Evolutionary conservation across 2,329 filamentous ascomycete species (phyloP).

Genomic region (Colletotrichum melonis): DNA sequence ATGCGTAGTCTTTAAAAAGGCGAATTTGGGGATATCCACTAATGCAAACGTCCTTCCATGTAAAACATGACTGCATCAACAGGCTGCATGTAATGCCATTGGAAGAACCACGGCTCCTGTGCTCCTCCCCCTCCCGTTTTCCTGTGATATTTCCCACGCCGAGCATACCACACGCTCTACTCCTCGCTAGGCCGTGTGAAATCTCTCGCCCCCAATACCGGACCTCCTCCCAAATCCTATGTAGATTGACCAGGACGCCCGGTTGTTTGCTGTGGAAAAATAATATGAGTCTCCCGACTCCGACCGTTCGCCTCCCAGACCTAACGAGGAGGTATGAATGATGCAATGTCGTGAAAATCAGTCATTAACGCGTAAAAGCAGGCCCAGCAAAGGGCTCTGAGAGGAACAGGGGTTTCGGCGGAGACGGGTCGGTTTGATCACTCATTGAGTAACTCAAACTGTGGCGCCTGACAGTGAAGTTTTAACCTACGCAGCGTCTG

Average conservation of each 20-base stretch:
- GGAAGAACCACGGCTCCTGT: not conserved
- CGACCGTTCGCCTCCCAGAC: conserved; percentile 3
- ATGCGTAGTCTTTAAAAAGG: conserved; percentile 1
- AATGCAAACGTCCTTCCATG: conserved; percentile 15
- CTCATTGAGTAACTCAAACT: too few species aligned
- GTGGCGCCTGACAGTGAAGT: too few species aligned
- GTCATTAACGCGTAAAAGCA: not conserved
- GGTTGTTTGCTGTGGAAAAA: not conserved
- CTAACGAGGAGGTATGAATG: conserved; percentile 5
- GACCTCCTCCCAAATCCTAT: too few species aligned
- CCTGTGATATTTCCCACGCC: not conserved
- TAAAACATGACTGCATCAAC: not conserved
- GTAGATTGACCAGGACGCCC: not conserved
- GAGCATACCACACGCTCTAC: not conserved
- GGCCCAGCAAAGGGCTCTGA: not conserved
- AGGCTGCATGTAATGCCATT: not conserved
- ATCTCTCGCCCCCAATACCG: too few species aligned
- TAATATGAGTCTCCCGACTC: not conserved
- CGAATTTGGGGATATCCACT: conserved; percentile 27
- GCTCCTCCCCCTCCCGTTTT: not conserved
- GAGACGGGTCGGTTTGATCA: not conserved
- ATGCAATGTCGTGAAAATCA: conserved; percentile 6
- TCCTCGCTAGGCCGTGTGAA: not conserved
- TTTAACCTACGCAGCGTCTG: not conserved
- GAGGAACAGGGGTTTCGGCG: not conserved